phyloP scores from a whole-genome alignment of 352 stramenopile genomes.

The Pythium dissotocum region DNA sequence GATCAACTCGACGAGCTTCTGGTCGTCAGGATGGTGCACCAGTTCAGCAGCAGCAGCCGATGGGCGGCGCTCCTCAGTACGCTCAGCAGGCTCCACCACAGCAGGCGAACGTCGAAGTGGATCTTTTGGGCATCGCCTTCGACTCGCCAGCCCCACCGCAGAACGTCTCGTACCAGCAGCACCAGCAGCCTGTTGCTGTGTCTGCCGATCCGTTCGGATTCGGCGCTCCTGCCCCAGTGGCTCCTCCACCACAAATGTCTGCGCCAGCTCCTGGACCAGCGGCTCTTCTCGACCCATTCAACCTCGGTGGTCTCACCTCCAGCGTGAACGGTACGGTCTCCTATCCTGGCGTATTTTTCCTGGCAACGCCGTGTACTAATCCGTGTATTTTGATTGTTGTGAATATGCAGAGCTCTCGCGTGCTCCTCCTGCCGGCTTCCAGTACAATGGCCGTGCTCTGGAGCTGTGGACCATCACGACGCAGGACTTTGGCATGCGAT shows the following conservation, averaged over 20 bases:
- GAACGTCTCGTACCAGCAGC: conserved; percentile 30
- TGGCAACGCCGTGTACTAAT: neutral
- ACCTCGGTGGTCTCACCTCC: conserved; percentile 63
- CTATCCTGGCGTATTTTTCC: neutral
- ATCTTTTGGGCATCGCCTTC: conserved; percentile 86
- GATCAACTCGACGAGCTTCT: conserved; percentile 34
- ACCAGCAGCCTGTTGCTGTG: conserved; percentile 30
- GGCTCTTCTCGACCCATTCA: conserved; percentile 64
- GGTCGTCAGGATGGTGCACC: conserved; percentile 39
- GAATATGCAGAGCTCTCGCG: conserved; percentile 43
- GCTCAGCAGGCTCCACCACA: conserved; percentile 34
- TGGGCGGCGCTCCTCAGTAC: conserved; percentile 22
- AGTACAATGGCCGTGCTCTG: conserved; percentile 78
- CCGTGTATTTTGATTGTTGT: neutral
- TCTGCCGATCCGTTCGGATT: conserved; percentile 67
- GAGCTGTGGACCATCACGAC: conserved; percentile 88
- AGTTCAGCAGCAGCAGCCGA: conserved; percentile 38
- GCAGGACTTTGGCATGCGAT: conserved; percentile 84
- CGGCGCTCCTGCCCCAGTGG: conserved; percentile 34
- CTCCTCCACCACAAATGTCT: conserved; percentile 30
- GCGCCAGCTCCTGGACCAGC: conserved; percentile 28
- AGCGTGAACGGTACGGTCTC: conserved; percentile 65
- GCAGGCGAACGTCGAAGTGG: conserved; percentile 62
- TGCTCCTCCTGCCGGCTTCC: conserved; percentile 42
- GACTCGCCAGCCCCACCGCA: conserved; percentile 49